These are phyloP conservation scores for Yarrowia deformans DNA, from an alignment of 805 yeast species.

Conservation along the genomic window DNA sequence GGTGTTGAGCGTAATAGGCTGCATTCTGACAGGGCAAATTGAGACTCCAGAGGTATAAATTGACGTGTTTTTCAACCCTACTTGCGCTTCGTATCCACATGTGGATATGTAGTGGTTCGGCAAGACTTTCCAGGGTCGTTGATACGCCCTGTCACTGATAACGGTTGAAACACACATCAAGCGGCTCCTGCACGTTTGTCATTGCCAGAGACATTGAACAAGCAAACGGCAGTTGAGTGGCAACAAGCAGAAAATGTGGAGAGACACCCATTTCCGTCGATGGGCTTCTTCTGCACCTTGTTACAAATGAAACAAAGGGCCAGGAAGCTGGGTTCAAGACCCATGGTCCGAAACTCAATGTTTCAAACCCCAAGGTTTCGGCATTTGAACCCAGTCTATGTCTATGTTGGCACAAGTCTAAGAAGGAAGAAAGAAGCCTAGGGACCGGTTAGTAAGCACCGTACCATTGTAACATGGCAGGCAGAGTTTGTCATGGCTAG, in stretches of 20 bases:
- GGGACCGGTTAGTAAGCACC: background rate
- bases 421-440: background rate
- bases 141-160: no score
- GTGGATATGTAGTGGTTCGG: background rate
- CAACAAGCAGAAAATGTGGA: constrained; percentile 9
- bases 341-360: constrained; percentile 12
- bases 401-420: background rate
- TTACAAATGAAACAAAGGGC: background rate
- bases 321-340: background rate
- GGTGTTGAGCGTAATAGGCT: background rate
- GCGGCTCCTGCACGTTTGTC: background rate
- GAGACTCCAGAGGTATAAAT: background rate
- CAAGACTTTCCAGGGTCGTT: background rate
- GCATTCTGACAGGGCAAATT: background rate
- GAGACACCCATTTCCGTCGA: constrained; percentile 6
- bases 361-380: constrained; percentile 24
- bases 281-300: background rate
- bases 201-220: background rate
- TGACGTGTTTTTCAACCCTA: background rate
- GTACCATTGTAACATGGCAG: background rate
- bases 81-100: background rate
- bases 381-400: constrained; percentile 8
- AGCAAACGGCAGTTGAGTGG: background rate
- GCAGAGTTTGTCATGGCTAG: background rate
- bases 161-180: background rate